A percentile compares a stretch with the other conserved stretches of the same genome.
Evolutionary conservation across 2,329 filamentous ascomycete genomes (phyloP).

Genomic region (Colletotrichum sp.): DNA sequence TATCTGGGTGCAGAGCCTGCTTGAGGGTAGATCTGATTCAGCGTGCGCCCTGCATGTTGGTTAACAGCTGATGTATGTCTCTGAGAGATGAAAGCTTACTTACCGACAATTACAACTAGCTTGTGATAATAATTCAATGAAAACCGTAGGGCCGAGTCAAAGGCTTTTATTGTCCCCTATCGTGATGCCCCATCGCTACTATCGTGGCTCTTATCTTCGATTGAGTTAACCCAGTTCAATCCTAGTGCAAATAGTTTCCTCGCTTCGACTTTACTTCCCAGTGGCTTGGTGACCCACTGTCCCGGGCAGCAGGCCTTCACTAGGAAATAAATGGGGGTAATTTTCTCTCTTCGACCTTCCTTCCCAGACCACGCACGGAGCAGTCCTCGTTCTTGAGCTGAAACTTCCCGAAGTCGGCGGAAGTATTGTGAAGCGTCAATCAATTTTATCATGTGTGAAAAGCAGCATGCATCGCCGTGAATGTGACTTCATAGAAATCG

Average conservation of each 20-base stretch:
- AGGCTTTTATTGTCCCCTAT: background rate
- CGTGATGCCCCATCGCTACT: background rate
- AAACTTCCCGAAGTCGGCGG: background rate
- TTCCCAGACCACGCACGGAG: background rate
- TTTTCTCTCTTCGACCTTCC: slow-evolving; percentile 3
- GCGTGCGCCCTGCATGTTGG: background rate
- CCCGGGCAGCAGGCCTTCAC: background rate
- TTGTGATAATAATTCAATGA: background rate
- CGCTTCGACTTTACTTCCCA: background rate
- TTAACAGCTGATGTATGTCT: background rate
- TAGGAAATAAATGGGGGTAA: background rate
- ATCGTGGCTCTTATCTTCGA: background rate
- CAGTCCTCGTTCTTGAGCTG: background rate
- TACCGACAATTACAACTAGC: background rate
- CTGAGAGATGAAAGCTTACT: background rate
- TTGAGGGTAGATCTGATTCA: background rate
- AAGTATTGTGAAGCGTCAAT: background rate
- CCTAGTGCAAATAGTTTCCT: background rate
- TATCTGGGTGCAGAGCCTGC: background rate
- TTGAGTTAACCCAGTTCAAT: background rate
- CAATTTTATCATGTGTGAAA: background rate
- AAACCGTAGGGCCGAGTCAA: background rate
- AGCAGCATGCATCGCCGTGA: background rate
- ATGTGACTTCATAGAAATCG: background rate
- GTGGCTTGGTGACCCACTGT: background rate